phyloP scores from a whole-genome alignment of 2,329 filamentous ascomycete species.

The Colletotrichum melonis region DNA sequence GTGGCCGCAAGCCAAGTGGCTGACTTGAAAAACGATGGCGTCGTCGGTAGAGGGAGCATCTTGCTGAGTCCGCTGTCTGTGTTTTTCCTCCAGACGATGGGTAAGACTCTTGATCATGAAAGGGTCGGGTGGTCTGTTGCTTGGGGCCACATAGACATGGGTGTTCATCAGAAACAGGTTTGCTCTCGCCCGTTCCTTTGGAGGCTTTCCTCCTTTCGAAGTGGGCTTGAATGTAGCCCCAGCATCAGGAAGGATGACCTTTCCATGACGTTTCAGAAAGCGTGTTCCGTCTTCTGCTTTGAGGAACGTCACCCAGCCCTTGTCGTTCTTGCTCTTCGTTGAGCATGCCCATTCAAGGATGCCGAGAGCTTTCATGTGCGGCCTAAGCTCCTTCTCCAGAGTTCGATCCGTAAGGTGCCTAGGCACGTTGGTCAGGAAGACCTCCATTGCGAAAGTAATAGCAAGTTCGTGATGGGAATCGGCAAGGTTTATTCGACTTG shows the following conservation, averaged over 20 bases:
- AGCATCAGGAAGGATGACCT: constrained; percentile 36
- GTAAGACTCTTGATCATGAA: constrained; percentile 49
- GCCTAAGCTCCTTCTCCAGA: constrained; percentile 52
- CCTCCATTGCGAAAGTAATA: constrained; percentile 52
- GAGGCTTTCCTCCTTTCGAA: not conserved
- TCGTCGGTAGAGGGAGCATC: constrained; percentile 34
- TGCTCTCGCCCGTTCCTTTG: constrained; percentile 41
- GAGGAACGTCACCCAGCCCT: constrained; percentile 58
- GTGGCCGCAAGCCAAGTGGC: constrained; percentile 55
- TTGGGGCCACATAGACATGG: constrained; percentile 45
- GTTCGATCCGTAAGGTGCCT: constrained; percentile 49
- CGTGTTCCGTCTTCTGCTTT: constrained; percentile 48
- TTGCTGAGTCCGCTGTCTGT: constrained; percentile 37
- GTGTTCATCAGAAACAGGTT: constrained; percentile 45
- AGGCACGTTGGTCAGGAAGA: constrained; percentile 57
- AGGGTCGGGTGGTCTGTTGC: constrained; percentile 48
- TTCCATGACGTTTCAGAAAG: constrained; percentile 55
- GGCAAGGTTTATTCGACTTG: not conserved
- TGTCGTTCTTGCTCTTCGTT: constrained; percentile 49
- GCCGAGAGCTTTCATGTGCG: constrained; percentile 51
- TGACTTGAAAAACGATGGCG: constrained; percentile 37
- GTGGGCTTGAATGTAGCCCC: not conserved
- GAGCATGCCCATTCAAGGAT: constrained; percentile 57
- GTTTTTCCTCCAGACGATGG: constrained; percentile 44
- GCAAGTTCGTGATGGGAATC: no score